Evolutionary conservation across 768 basidiomycete species (phyloP), one percentile per base, ranked within the genome.

Genomic region (Vishniacozyma victoriae): DNA sequence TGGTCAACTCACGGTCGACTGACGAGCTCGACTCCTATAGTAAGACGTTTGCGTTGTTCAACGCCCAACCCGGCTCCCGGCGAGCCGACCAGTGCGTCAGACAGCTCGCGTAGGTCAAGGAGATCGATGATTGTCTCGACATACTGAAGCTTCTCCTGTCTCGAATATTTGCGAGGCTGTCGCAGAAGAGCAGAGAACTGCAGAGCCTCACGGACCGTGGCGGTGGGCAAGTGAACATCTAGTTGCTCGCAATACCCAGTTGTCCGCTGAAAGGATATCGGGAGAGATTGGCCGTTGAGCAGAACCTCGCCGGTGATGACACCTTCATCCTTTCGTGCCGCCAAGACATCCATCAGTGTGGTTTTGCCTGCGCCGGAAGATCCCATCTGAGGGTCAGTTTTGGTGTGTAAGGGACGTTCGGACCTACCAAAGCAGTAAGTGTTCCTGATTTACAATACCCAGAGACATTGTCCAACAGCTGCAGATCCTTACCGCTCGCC

Each of bases 391-490:
- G 29, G 29, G n/a, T 33, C 29, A 33, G 29, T n/a, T n/a, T n/a
- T n/a, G n/a, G 29, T 33, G 29, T 9, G 29, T 9, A 9, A 33
- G 9, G 9, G 29, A 9, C 9, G 9, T n/a, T 9, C 29, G 29
- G n/a, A 33, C 29, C 9, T 33, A 33, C 29, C 29, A 92, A 76
- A 1, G 87, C 89, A 0, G 88, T 89, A 52, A 37, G 80, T 69
- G 82, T 87, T 3, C 89, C 88, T 0, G 87, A 88, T 9, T 79
- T 80, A 16, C 87, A 86, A 67, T 78, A 90, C 0, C 87, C 87
- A 24, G 81, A 84, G 13, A 91, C 77, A 37, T 86, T 78, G 54
- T 87, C 78, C 44, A 89, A 74, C 2, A 89, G 75, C 31, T 57
- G 51, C 33, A 69, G 18, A 27, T 62, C 59, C 37, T 64, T 41